Percentiles rank a stretch among this genome's conserved stretches.
Conservation (phyloP, 371 early-diverging fungal genomes). For the Rhizomucor miehei region DNA sequence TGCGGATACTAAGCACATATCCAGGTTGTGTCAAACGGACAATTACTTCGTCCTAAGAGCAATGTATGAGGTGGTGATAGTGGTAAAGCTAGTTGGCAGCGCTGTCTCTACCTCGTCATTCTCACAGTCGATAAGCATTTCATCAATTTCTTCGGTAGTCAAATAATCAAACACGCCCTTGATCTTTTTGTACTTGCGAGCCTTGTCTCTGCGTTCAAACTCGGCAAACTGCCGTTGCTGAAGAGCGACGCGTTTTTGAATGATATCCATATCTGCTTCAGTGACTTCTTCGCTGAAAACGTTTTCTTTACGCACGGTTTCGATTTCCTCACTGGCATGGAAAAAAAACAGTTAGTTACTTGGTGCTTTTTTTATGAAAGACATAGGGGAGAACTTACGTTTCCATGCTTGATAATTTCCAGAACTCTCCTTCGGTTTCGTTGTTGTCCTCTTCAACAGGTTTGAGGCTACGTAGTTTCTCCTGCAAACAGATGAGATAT, state of each 20-base stretch:
- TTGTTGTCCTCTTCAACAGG: slow-evolving; percentile 11
- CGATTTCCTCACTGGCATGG: slow-evolving; percentile 68
- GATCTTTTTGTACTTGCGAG: slow-evolving; percentile 71
- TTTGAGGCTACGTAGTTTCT: slow-evolving; percentile 18
- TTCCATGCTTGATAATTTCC: slow-evolving; percentile 21
- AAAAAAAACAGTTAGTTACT: background rate
- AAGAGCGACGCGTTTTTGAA: slow-evolving; percentile 81
- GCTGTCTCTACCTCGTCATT: slow-evolving; percentile 69
- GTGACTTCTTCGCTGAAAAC: slow-evolving; percentile 86
- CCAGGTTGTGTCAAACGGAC: slow-evolving; percentile 70
- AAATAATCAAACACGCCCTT: slow-evolving; percentile 71
- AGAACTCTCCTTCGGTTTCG: slow-evolving; percentile 15
- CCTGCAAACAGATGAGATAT: slow-evolving; percentile 2
- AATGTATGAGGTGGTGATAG: background rate
- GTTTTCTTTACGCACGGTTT: slow-evolving; percentile 80
- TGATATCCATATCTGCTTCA: slow-evolving; percentile 80
- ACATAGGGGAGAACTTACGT: slow-evolving; percentile 8
- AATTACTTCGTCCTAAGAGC: slow-evolving; percentile 63
- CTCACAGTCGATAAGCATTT: slow-evolving; percentile 71
- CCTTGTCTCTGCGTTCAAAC: slow-evolving; percentile 70
- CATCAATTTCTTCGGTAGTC: slow-evolving; percentile 76
- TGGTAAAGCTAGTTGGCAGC: no score
- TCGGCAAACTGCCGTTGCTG: slow-evolving; percentile 84
- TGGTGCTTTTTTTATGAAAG: background rate
- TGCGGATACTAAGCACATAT: slow-evolving; percentile 68